Conservation (phyloP, 345 rosid species). For the Isatis tinctoria region DNA sequence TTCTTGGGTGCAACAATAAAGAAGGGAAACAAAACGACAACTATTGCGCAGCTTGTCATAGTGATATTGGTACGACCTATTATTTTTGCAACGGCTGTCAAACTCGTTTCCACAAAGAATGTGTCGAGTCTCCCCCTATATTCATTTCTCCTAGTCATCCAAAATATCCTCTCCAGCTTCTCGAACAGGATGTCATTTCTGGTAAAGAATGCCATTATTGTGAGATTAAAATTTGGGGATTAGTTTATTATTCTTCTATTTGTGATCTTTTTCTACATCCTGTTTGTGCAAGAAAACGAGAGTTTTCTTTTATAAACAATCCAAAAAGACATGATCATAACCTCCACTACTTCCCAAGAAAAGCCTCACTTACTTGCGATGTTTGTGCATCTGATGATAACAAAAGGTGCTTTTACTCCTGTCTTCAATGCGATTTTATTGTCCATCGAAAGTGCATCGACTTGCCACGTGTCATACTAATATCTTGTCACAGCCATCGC, state of each 20-base stretch:
- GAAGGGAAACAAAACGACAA: background rate
- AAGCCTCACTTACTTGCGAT: background rate
- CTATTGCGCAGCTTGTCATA: background rate
- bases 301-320: background rate
- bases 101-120: background rate
- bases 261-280: background rate
- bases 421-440: background rate
- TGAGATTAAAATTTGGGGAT: background rate
- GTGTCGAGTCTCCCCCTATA: background rate
- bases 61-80: background rate
- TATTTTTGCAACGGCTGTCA: background rate
- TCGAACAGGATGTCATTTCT: background rate
- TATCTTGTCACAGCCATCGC: background rate
- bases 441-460: background rate
- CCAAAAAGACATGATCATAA: slow-evolving; percentile 7
- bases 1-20: background rate
- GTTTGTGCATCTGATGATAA: background rate
- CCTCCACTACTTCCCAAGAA: background rate
- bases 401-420: background rate
- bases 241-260: background rate
- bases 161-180: background rate
- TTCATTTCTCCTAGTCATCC: background rate
- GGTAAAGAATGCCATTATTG: background rate
- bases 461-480: background rate
- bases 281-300: background rate